A percentile compares a stretch with the other conserved stretches of the same genome.
Evolutionary conservation across 768 basidiomycete species (phyloP).

Genomic region (Hericium alpestre): DNA sequence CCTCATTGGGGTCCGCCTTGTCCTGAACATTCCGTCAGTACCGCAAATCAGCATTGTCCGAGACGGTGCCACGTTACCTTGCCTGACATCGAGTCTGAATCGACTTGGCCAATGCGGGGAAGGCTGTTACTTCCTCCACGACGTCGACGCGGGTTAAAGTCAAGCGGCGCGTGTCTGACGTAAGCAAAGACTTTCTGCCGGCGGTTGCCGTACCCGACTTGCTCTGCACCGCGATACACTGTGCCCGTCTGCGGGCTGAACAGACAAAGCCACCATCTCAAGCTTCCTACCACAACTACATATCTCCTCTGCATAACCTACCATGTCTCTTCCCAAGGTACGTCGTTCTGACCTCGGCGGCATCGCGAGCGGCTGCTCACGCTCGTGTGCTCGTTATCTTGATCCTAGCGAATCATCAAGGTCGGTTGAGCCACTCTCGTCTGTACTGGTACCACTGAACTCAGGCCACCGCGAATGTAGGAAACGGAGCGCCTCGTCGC

Average conservation of each 20-base stretch:
- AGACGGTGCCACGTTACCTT: not conserved
- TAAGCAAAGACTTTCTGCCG: not conserved
- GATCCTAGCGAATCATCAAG: constrained; percentile 42
- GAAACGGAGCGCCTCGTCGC: constrained; percentile 95
- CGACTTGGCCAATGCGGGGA: not conserved
- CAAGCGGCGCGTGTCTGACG: not conserved
- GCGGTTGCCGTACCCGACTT: not conserved
- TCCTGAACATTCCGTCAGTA: not conserved
- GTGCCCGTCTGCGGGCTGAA: not conserved
- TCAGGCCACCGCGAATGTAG: no score
- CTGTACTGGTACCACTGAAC: no score
- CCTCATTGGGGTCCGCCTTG: constrained; percentile 21
- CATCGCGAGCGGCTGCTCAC: not conserved
- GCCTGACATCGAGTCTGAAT: not conserved
- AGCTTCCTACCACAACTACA: not conserved
- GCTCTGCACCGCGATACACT: not conserved
- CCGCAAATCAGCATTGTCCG: not conserved
- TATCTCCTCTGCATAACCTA: not conserved
- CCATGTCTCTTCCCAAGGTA: constrained; percentile 49
- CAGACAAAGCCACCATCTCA: not conserved
- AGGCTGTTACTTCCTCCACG: no score
- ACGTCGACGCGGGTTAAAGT: not conserved
- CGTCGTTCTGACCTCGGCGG: not conserved
- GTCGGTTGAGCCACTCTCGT: no score
- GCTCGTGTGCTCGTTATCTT: constrained; percentile 5